Base-by-base conservation (phyloP, 2,329 filamentous ascomycete genomes). In the Monosporascus sp. region DNA sequence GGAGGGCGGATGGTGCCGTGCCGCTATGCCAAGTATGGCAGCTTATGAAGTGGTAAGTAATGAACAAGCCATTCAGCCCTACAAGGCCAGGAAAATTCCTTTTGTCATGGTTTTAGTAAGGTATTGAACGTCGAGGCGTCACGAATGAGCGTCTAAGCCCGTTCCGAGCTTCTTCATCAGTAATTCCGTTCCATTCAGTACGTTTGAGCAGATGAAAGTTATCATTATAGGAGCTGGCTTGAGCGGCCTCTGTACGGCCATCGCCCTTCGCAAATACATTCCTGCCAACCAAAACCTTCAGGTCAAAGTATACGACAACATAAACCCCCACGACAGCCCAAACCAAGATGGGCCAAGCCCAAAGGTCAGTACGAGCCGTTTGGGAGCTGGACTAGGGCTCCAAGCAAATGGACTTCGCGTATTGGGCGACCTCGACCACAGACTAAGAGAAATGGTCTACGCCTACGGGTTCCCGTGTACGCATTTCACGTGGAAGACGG, bases 321-420 rank as follows among this genome's bases (percentile, higher is more conserved):
- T 35, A 27, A 43, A 52, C n/a, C 43, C 27, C 5, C 37, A 18
- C 17, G 35, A 39, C 27, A 45, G 38, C 14, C 7, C 48, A 37
- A 35, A 49, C 24, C 22, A 46, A 7, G 37, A 44, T 18, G 39
- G 50, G 24, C 9, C 35, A 2, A 47, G 44, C 6, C 51, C 45
- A 15, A 37, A 50, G n/a, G 18, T 56, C 37, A 47, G 35, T 43
- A 56, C 51, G 3, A 58, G 55, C 17, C 51, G 51, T n/a, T 48
- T 54, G 15, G 53, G 53, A 14, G 55, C 55, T 38, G 55, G 53
- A 17, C 39, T 58, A n/a, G 53, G 55, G 14, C 55, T 58, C 39
- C 53, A 57, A 41, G 49, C 53, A 25, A 55, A 57, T 25, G 51
- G 55, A 8, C 50, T 55, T 39, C 51, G 49, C 18, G 51, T 53